phyloP scores from a whole-genome alignment of 2,329 filamentous ascomycete species.

The Fusarium tupiense region DNA sequence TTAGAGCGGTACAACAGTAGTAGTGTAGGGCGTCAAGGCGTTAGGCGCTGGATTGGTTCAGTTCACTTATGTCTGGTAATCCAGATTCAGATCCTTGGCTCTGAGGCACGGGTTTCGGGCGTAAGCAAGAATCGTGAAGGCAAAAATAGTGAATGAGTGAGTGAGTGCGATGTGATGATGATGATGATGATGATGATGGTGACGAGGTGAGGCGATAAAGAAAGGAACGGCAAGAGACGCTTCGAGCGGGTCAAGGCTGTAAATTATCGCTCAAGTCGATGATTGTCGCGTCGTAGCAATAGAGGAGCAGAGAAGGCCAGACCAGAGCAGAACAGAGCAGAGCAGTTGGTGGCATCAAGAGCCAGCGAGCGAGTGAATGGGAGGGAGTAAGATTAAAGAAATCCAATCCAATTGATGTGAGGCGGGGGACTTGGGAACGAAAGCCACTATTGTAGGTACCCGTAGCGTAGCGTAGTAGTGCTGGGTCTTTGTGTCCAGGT shows the following conservation, averaged over 20 bases:
- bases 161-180: background rate
- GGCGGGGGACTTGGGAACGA: conserved; percentile 27
- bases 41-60: conserved; percentile 34
- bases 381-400: conserved; percentile 38
- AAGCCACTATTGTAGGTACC: conserved; percentile 32
- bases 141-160: background rate
- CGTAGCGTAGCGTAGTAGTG: conserved; percentile 12
- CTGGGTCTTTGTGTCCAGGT: background rate
- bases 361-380: conserved; percentile 13
- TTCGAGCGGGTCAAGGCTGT: conserved; percentile 14
- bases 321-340: conserved; percentile 4
- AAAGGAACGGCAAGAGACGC: background rate
- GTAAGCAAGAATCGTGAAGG: conserved; percentile 18
- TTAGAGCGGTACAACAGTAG: conserved; percentile 17
- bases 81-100: conserved; percentile 20
- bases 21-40: conserved; percentile 36
- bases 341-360: conserved; percentile 33
- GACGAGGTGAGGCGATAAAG: conserved; percentile 10
- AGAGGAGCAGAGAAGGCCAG: conserved; percentile 20
- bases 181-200: background rate
- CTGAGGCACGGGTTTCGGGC: conserved; percentile 25
- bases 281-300: conserved; percentile 21
- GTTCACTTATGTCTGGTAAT: background rate
- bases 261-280: conserved; percentile 26
- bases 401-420: conserved; percentile 26